Percentiles rank a stretch among this genome's conserved stretches.
phyloP scores from a whole-genome alignment of 176 grass and related monocot species.

The maize (Zea mays) region Zm-B73-REFERENCE-NAM-5.0 NC_050104.1:143499501-143500000 shows the following conservation, averaged over 20 bases:
- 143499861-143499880: neutral
- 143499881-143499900: neutral
- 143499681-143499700: conserved; percentile 79
- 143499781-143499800: conserved; percentile 68
- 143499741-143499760: conserved; percentile 58
- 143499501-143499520: conserved; percentile 72
- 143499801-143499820: conserved; percentile 62
- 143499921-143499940: neutral
- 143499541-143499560: conserved; percentile 58
- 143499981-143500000: neutral
- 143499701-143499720: conserved; percentile 74
- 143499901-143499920: neutral
- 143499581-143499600: conserved; percentile 18
- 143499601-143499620: conserved; percentile 56
- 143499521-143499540: conserved; percentile 63
- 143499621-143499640: conserved; percentile 63
- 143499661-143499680: conserved; percentile 61
- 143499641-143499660: conserved; percentile 79
- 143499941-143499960: neutral
- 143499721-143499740: conserved; percentile 63
- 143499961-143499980: neutral
- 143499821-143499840: conserved; percentile 11
- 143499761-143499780: conserved; percentile 63
- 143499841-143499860: neutral
- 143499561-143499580: conserved; percentile 57